phyloP scores from a whole-genome alignment of 2,329 filamentous ascomycete genomes.

The Colletotrichum truncatum region DNA sequence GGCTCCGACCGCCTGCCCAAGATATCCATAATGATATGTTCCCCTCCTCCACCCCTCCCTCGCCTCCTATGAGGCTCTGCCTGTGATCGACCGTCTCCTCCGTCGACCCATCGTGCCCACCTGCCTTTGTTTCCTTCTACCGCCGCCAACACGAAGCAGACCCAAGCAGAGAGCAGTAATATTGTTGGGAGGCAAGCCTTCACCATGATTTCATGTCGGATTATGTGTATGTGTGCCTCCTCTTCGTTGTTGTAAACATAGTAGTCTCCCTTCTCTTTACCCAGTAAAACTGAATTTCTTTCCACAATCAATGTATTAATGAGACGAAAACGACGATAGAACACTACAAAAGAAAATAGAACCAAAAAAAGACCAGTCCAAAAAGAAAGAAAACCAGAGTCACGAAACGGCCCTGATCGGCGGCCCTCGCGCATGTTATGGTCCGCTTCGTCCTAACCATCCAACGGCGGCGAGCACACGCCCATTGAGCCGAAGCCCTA shows the following conservation, averaged over 20 bases:
- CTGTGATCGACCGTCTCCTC: neutral
- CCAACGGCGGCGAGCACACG: neutral
- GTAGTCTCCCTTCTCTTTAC: neutral
- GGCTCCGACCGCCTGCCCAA: conserved; percentile 1
- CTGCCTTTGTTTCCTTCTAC: neutral
- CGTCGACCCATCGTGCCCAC: conserved; percentile 8
- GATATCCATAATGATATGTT: neutral
- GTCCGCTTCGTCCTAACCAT: conserved; percentile 12
- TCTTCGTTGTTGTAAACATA: conserved; percentile 12
- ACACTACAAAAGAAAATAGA: neutral
- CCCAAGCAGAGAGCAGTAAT: conserved; percentile 10
- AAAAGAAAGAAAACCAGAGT: neutral
- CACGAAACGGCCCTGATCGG: neutral
- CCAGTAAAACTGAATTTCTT: neutral
- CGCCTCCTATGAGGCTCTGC: conserved; percentile 11
- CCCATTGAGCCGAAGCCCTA: neutral
- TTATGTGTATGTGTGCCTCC: conserved; percentile 14
- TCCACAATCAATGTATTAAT: neutral
- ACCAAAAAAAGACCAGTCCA: neutral
- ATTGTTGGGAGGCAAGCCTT: conserved; percentile 28
- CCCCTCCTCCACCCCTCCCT: neutral
- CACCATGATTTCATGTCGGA: conserved; percentile 29
- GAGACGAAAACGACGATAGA: neutral
- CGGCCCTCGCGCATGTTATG: conserved; percentile 18
- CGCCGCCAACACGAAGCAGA: neutral